Base-by-base conservation (phyloP, 2,329 filamentous ascomycete species). In the Cytospora leucostoma region DNA sequence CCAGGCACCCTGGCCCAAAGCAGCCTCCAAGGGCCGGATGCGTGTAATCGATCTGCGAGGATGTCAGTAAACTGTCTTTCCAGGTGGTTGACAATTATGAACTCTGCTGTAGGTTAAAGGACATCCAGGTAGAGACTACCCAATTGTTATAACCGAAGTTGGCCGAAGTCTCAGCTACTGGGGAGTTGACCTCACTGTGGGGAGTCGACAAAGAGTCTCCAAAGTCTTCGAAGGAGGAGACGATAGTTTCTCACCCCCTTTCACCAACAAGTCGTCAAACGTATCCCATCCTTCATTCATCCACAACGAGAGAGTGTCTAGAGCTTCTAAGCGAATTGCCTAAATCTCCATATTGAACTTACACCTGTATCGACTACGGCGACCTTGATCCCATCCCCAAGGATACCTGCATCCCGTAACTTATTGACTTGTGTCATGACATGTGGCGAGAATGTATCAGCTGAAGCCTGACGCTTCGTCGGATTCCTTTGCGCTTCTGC, bases 1-100 rank as follows among this genome's bases (percentile, higher is more conserved):
- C 83, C 49, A 88, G 76, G 67, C 82, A 88, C 13, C 80, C 84
- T 1, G 77, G 69, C 2, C 87, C 87, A 70, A 88, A 88, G 69
- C 86, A 86, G 54, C 85, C 85, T 40, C 87, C 87, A 0, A 90
- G 80, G 34, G 84, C 84, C 1, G 85, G 83, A 68, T 89, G 86
- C 0, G 75, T 79, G 70, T 88, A 89, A 70, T 89, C 87, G 55
- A 87, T 75, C 80, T 82, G 51, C 11, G 7, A 34, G 57, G 11
- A 2, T 35, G 66, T 71, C 56, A 72, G 70, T 57, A 35, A 32
- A 19, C 27, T n/a, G 5, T 10, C 6, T 7, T 17, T 7, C 2
- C 34, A 56, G 17, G 56, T 33, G 37, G 33, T 17, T 8, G 15
- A 13, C 10, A 8, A 5, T 53, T 15, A 49, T 49, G 17, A 27